Evolutionary conservation across 1,284 basidiomycete species (phyloP).

Genomic region (Stereum hirsutum): DNA sequence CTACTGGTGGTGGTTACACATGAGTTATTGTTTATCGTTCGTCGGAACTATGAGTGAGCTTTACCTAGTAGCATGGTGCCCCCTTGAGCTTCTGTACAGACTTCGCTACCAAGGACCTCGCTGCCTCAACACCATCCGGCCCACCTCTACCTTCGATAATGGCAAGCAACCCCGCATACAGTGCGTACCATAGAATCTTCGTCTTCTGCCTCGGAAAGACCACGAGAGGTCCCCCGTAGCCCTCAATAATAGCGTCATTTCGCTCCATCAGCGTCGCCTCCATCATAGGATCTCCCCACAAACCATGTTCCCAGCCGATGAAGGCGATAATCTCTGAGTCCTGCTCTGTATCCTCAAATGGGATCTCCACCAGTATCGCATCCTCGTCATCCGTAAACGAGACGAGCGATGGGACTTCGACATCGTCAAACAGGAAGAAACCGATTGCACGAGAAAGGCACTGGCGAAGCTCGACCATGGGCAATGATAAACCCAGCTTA

Average conservation of each 20-base stretch:
- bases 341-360: slow-evolving; percentile 16
- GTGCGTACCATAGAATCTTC: slow-evolving; percentile 66
- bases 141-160: slow-evolving; percentile 22
- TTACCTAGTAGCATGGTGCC: slow-evolving; percentile 15
- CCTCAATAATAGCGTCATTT: slow-evolving; percentile 43
- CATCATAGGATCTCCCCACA: slow-evolving; percentile 71
- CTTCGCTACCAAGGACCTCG: slow-evolving; percentile 14
- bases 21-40: too few species aligned
- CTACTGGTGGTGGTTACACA: too few species aligned
- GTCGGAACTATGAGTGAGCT: too few species aligned
- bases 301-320: slow-evolving; percentile 36
- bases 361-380: slow-evolving; percentile 28
- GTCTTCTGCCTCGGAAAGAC: slow-evolving; percentile 52
- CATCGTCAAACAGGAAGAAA: slow-evolving; percentile 66
- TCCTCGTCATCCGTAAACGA: slow-evolving; percentile 50
- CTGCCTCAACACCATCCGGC: slow-evolving; percentile 32
- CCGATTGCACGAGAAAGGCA: slow-evolving; percentile 59
- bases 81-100: slow-evolving; percentile 11
- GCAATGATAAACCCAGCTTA: slow-evolving; percentile 14
- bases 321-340: slow-evolving; percentile 21
- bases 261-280: slow-evolving; percentile 47
- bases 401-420: slow-evolving; percentile 55
- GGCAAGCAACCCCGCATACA: slow-evolving; percentile 48
- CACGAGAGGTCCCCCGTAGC: slow-evolving; percentile 39
- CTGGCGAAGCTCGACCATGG: slow-evolving; percentile 29